Evolutionary conservation across 306 rosid genomes (phyloP).

Genomic region (Prunus persica): Prunus_persica_NCBIv2 NC_034015.1:941001-941500

Average conservation of each 20-base stretch:
- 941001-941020: conserved; percentile 69
- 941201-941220: conserved; percentile 89
- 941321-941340: conserved; percentile 67
- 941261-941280: conserved; percentile 58
- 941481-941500: background rate
- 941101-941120: conserved; percentile 45
- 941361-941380: background rate
- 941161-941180: conserved; percentile 78
- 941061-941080: conserved; percentile 46
- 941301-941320: conserved; percentile 87
- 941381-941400: background rate
- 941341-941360: conserved; percentile 12
- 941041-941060: conserved; percentile 67
- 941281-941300: conserved; percentile 66
- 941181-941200: conserved; percentile 88
- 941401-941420: background rate
- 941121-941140: conserved; percentile 59
- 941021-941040: conserved; percentile 41
- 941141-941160: conserved; percentile 84
- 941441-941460: background rate
- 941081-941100: conserved; percentile 29
- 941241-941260: conserved; percentile 80
- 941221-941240: conserved; percentile 61
- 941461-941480: background rate
- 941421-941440: background rate